These are phyloP conservation scores for Musa schizocarpa DNA, from an alignment of 176 grass and related monocot genomes.

Conservation along the genomic window DNA sequence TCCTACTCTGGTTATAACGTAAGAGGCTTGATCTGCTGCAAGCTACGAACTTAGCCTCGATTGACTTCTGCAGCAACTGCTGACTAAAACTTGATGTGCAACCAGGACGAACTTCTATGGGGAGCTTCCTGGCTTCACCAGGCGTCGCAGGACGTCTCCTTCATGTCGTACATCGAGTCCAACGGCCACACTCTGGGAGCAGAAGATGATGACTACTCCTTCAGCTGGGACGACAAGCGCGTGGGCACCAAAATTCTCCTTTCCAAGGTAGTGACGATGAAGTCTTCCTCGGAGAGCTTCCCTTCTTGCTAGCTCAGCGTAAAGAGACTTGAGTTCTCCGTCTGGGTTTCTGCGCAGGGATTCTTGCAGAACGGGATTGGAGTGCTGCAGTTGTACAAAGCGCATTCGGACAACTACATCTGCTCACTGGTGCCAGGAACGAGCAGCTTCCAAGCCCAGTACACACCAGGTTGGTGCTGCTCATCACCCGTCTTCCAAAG, in stretches of 20 bases:
- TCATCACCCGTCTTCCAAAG: background rate
- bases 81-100: background rate
- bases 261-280: conserved; percentile 30
- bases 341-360: background rate
- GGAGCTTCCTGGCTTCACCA: conserved; percentile 76
- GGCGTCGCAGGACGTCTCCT: conserved; percentile 46
- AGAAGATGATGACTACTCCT: conserved; percentile 60
- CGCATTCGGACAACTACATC: conserved; percentile 58
- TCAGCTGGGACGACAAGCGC: conserved; percentile 89
- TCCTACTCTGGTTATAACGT: conserved; percentile 77
- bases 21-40: conserved; percentile 1
- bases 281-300: background rate
- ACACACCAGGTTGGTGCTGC: conserved; percentile 35
- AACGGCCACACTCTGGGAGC: conserved; percentile 52
- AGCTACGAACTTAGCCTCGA: background rate
- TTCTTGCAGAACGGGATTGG: conserved; percentile 38
- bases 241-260: conserved; percentile 58
- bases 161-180: conserved; percentile 59
- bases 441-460: conserved; percentile 50
- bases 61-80: background rate
- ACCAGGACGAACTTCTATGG: conserved; percentile 80
- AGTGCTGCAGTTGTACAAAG: conserved; percentile 46
- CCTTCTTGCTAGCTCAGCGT: too few relatives aligned
- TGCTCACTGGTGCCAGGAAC: conserved; percentile 56
- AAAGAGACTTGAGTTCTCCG: too few relatives aligned